phyloP scores from a whole-genome alignment of 1,284 basidiomycete species.

The Boletus hoseneyae region DNA sequence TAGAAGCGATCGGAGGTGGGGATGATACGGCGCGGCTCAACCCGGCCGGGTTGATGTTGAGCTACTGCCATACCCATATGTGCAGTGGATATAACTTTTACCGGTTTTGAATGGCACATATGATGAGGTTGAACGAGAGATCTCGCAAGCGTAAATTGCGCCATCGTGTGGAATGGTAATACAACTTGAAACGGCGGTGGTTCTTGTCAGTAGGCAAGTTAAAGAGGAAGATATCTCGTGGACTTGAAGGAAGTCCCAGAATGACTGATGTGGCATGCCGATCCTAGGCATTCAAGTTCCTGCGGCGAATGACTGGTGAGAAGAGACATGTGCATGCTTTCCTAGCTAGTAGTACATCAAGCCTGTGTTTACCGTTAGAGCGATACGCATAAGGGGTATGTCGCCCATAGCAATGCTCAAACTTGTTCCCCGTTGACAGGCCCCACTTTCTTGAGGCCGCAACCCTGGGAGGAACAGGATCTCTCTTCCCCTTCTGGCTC shows the following conservation, averaged over 20 bases:
- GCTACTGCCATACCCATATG: too few relatives aligned
- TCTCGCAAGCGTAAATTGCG: too few relatives aligned
- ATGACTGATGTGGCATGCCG: too few relatives aligned
- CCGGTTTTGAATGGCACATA: background rate
- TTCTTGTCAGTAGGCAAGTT: too few relatives aligned
- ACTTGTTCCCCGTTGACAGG: background rate
- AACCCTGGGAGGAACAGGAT: background rate
- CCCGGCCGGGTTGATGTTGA: background rate
- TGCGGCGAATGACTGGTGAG: background rate
- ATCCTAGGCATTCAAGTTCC: too few relatives aligned
- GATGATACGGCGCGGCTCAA: too few relatives aligned
- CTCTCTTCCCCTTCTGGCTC: background rate
- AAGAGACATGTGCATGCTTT: background rate
- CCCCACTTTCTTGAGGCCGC: slow-evolving; percentile 1
- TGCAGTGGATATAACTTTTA: background rate
- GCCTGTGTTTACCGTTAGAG: too few relatives aligned
- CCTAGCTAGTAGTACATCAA: background rate
- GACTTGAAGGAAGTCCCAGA: too few relatives aligned
- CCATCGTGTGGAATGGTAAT: too few relatives aligned
- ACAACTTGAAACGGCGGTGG: too few relatives aligned
- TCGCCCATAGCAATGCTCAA: background rate
- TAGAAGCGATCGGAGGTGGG: too few relatives aligned
- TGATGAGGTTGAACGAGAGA: background rate
- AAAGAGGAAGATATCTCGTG: too few relatives aligned
- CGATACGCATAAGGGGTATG: background rate